A percentile compares a stretch with the other conserved stretches of the same genome.
Evolutionary conservation across 2,329 filamentous ascomycete species (phyloP).

Genomic region (Onygenales sp.): DNA sequence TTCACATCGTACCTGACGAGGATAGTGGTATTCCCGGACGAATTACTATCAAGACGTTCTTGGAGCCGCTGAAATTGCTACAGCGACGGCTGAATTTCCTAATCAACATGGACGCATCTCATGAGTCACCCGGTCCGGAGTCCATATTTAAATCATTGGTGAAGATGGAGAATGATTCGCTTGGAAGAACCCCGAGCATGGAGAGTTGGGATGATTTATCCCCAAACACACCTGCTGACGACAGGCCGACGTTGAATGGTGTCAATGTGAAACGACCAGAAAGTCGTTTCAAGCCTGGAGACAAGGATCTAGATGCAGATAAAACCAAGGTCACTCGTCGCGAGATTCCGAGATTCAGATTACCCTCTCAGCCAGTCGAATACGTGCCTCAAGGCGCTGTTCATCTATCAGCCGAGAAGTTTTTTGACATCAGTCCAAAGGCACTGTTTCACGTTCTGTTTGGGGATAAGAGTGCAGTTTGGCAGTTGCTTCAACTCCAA

Average conservation of each 20-base stretch:
- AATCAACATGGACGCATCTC: constrained; percentile 67
- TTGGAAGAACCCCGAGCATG: constrained; percentile 58
- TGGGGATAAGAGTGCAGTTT: constrained; percentile 90
- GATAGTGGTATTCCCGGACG: constrained; percentile 57
- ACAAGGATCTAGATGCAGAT: constrained; percentile 49
- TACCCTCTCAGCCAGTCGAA: constrained; percentile 69
- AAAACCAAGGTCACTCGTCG: constrained; percentile 22
- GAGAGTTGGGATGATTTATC: constrained; percentile 89
- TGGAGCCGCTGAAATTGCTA: constrained; percentile 75
- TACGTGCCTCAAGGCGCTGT: constrained; percentile 80
- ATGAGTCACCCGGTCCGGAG: constrained; percentile 58
- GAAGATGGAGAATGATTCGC: constrained; percentile 58
- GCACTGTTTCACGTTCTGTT: constrained; percentile 94
- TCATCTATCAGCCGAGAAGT: constrained; percentile 62
- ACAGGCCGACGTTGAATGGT: constrained; percentile 38
- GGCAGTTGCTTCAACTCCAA: constrained; percentile 82
- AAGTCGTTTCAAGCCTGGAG: constrained; percentile 47
- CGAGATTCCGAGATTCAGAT: constrained; percentile 61
- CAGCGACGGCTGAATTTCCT: constrained; percentile 78
- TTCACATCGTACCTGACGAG: constrained; percentile 62
- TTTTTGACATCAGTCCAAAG: constrained; percentile 87
- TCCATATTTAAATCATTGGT: constrained; percentile 63
- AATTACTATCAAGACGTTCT: constrained; percentile 83
- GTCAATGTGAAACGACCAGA: constrained; percentile 26
- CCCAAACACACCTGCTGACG: constrained; percentile 50